Conservation (phyloP, 2,329 filamentous ascomycete species). For the Dactylella cylindrospora region DNA sequence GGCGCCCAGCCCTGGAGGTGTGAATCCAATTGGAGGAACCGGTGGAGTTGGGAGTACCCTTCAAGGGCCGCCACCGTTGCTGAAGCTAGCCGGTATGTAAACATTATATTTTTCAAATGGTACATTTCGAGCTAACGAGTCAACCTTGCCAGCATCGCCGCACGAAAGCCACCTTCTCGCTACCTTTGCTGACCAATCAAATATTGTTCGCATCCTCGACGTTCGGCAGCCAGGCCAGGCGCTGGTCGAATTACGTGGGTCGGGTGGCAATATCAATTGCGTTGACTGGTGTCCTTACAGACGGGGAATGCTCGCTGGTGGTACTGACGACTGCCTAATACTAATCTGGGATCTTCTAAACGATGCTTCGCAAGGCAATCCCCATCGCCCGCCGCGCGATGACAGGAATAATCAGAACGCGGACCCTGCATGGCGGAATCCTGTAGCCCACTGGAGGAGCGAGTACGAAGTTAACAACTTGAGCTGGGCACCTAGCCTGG, state of each 20-base stretch:
- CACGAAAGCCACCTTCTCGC: conserved; percentile 93
- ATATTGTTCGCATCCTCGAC: conserved; percentile 88
- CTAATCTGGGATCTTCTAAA: conserved; percentile 92
- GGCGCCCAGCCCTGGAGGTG: conserved; percentile 52
- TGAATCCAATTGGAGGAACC: conserved; percentile 56
- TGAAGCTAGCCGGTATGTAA: conserved; percentile 65
- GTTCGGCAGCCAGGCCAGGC: conserved; percentile 95
- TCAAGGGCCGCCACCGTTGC: conserved; percentile 72
- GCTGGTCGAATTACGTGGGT: conserved; percentile 86
- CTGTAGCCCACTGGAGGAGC: conserved; percentile 77
- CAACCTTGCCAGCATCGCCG: conserved; percentile 80
- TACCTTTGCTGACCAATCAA: conserved; percentile 94
- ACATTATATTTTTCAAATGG: conserved; percentile 7
- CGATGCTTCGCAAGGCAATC: conserved; percentile 54
- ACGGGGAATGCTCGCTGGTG: conserved; percentile 84
- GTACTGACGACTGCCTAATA: conserved; percentile 87
- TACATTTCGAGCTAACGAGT: neutral
- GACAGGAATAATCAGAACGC: conserved; percentile 49
- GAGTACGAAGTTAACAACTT: conserved; percentile 85
- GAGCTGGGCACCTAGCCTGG: conserved; percentile 73
- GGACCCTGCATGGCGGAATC: conserved; percentile 56
- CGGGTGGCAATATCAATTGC: conserved; percentile 81
- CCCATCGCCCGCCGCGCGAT: conserved; percentile 52
- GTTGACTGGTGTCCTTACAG: conserved; percentile 93
- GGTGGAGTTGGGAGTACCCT: conserved; percentile 64